phyloP scores from a whole-genome alignment of 1,284 basidiomycete species.

The Apiotrichum porosum region DNA sequence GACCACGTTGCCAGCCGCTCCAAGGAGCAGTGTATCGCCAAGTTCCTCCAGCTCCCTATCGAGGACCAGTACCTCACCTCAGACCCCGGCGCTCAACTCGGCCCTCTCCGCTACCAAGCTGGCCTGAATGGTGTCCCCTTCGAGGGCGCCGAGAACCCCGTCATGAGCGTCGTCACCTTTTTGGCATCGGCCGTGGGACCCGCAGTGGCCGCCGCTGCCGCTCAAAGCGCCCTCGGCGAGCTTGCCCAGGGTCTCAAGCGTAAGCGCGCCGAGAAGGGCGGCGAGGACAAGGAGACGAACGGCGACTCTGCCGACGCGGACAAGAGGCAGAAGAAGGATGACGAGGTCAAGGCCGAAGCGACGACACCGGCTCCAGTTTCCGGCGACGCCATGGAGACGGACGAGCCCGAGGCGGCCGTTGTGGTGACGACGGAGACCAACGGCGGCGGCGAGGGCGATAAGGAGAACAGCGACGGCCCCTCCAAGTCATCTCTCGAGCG shows the following conservation, averaged over 20 bases:
- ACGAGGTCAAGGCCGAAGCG: conserved; percentile 18
- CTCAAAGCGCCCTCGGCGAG: conserved; percentile 76
- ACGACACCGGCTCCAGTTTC: conserved; percentile 8
- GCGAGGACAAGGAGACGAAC: conserved; percentile 17
- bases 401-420: conserved; percentile 21
- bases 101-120: conserved; percentile 64
- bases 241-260: conserved; percentile 61
- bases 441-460: conserved; percentile 26
- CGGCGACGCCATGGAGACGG: conserved; percentile 27
- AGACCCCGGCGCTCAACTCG: conserved; percentile 54
- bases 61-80: conserved; percentile 75
- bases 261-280: conserved; percentile 48
- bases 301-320: conserved; percentile 11
- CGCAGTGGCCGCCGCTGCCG: conserved; percentile 86
- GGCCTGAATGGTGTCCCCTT: conserved; percentile 66
- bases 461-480: conserved; percentile 9
- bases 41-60: conserved; percentile 94
- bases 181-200: conserved; percentile 88
- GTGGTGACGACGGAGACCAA: too few species aligned
- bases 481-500: conserved; percentile 70
- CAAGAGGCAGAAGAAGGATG: conserved; percentile 13
- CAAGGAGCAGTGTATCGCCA: conserved; percentile 90
- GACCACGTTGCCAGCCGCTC: conserved; percentile 87
- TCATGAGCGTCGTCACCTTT: conserved; percentile 98
- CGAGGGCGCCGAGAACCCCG: conserved; percentile 91